Conservation (phyloP, 208 protist species). For the Leishmania aethiopica region DNA sequence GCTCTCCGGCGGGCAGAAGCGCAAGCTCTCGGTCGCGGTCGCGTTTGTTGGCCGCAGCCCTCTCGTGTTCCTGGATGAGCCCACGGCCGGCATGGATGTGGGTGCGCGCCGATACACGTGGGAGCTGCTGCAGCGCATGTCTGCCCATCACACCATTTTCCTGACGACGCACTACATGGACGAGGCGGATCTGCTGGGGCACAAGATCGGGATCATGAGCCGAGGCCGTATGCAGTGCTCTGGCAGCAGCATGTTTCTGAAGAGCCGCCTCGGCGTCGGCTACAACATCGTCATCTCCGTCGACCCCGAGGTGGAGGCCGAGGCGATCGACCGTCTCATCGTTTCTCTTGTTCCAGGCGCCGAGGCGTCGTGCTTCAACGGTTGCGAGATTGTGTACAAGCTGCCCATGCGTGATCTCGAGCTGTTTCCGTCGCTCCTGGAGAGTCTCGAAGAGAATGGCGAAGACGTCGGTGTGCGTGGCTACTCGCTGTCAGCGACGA, state of each 20-base stretch:
- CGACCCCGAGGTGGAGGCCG: conserved; percentile 32
- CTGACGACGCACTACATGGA: conserved; percentile 96
- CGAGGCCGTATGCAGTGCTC: conserved; percentile 53
- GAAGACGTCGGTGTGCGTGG: conserved; percentile 34
- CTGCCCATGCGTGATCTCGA: conserved; percentile 41
- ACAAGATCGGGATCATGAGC: conserved; percentile 94
- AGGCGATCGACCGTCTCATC: conserved; percentile 27
- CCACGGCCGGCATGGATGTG: conserved; percentile 90
- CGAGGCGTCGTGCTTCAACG: conserved; percentile 30
- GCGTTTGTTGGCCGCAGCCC: conserved; percentile 84
- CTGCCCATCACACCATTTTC: conserved; percentile 55
- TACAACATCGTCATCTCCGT: conserved; percentile 55
- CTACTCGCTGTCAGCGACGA: conserved; percentile 67
- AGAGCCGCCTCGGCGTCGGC: conserved; percentile 50
- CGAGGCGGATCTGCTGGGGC: conserved; percentile 95
- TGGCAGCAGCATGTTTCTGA: conserved; percentile 64
- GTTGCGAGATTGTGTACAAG: conserved; percentile 43
- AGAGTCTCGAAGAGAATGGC: conserved; percentile 37
- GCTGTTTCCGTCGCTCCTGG: conserved; percentile 47
- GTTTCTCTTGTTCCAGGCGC: conserved; percentile 24
- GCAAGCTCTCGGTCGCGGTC: conserved; percentile 87
- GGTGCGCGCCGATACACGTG: conserved; percentile 81
- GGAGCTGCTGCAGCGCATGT: conserved; percentile 64
- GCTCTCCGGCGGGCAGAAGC: conserved; percentile 89
- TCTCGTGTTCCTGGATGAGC: conserved; percentile 91